Base-by-base conservation (phyloP, 1,139 yeast species). In the Blastobotrys elegans region DNA sequence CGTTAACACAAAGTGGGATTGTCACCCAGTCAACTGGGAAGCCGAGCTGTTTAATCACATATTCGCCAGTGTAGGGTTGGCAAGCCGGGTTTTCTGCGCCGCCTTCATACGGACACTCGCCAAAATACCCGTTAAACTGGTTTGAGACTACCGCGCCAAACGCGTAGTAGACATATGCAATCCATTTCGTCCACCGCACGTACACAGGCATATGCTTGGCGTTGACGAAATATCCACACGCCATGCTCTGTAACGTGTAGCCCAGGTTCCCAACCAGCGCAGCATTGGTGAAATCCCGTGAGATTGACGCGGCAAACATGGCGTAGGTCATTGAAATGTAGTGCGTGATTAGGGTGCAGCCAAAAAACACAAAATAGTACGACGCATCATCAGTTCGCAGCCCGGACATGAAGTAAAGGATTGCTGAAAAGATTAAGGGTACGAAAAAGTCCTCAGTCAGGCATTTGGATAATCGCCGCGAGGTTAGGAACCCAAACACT, bases 151-250 rank as follows among this genome's bases (percentile, higher is more conserved):
- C 63, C 0, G 84, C 82, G 0, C 94, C 94, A 65, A 83, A 84
- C 0, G 80, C 82, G 58, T 84, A 86, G 85, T 92, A 87, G 49
- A 84, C 76, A 58, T 79, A 83, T 0, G 90, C 81, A 46, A 81
- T 65, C 63, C 85, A 87, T 59, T 82, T 84, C 4, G 82, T 73
- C 96, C 96, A 87, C 33, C 90, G 73, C 3, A 87, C 95, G 59
- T 87, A 87, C 3, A 85, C 95, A 0, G 95, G 95, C 82, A 86
- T 76, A 1, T 80, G 74, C 16, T 73, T 70, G 0, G 90, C 79
- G 63, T 84, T 86, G 18, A 82, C 85, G 58, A 84, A 86, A 64
- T 80, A 85, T 0, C 96, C 96, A 64, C 89, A 82, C 0, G 89
- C 87, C 72, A 83, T 77, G 44, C 86, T 80, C 60, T 85, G 89